A percentile compares a stretch with the other conserved stretches of the same genome.
Conservation (phyloP, 2,329 filamentous ascomycete genomes). For the Cladosporium halotolerans region DNA sequence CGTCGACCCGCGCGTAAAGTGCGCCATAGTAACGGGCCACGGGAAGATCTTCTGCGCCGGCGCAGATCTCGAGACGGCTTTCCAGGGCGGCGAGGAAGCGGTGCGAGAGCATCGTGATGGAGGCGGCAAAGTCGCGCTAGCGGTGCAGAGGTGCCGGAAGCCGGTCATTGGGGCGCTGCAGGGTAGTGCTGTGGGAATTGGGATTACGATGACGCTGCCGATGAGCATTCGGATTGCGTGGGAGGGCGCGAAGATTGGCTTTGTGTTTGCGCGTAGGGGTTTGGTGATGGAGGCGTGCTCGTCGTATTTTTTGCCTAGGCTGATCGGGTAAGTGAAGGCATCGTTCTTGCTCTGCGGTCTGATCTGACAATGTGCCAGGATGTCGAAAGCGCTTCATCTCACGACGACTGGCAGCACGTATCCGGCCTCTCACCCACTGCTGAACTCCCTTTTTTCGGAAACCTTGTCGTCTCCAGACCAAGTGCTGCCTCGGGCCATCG, state of each 20-base stretch:
- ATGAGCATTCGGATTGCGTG: slow-evolving; percentile 51
- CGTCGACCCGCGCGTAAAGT: slow-evolving; percentile 49
- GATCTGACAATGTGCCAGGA: slow-evolving; percentile 16
- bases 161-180: slow-evolving; percentile 51
- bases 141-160: slow-evolving; percentile 53
- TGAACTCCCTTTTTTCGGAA: slow-evolving; percentile 61
- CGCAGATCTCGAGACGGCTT: slow-evolving; percentile 50
- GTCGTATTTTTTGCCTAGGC: slow-evolving; percentile 64
- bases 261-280: slow-evolving; percentile 66
- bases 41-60: slow-evolving; percentile 49
- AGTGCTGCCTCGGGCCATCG: slow-evolving; percentile 59
- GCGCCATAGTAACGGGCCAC: slow-evolving; percentile 49
- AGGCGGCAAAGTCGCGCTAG: slow-evolving; percentile 43
- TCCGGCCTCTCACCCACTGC: slow-evolving; percentile 38
- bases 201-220: slow-evolving; percentile 54
- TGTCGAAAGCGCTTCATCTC: slow-evolving; percentile 57
- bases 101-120: slow-evolving; percentile 49
- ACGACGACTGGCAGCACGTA: slow-evolving; percentile 62
- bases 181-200: slow-evolving; percentile 52
- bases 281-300: slow-evolving; percentile 67
- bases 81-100: slow-evolving; percentile 37
- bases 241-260: slow-evolving; percentile 59
- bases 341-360: background rate
- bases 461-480: slow-evolving; percentile 51
- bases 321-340: slow-evolving; percentile 49